phyloP scores from a whole-genome alignment of 2,329 filamentous ascomycete species.

The Penicillium sp. region DNA sequence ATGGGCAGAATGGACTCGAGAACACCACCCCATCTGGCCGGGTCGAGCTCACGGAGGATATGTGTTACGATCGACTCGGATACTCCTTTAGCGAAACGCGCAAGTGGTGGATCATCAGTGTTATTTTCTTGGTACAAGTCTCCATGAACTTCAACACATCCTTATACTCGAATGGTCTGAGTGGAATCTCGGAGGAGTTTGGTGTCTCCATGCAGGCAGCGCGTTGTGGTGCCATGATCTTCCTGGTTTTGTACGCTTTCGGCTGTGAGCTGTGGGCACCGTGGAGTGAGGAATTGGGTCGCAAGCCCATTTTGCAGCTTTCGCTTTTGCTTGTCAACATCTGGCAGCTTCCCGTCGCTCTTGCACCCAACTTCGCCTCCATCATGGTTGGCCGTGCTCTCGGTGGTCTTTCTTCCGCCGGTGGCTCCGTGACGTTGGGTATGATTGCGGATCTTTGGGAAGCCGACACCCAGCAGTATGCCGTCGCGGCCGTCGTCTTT shows the following conservation, averaged over 20 bases:
- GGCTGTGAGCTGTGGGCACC: constrained; percentile 86
- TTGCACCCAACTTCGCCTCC: constrained; percentile 68
- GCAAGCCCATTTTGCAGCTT: constrained; percentile 68
- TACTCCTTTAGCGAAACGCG: constrained; percentile 57
- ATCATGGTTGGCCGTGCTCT: constrained; percentile 67
- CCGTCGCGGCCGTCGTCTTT: constrained; percentile 71
- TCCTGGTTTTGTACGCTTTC: constrained; percentile 75
- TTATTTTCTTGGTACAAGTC: constrained; percentile 69
- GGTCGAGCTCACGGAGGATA: constrained; percentile 47
- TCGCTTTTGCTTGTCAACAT: constrained; percentile 72
- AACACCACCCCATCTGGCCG: constrained; percentile 25
- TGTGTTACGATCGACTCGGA: constrained; percentile 63
- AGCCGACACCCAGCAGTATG: constrained; percentile 66
- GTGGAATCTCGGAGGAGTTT: constrained; percentile 64
- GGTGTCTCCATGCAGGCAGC: constrained; percentile 63
- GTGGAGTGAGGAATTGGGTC: constrained; percentile 78
- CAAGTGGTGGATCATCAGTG: constrained; percentile 69
- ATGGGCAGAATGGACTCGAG: constrained; percentile 22
- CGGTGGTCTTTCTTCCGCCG: constrained; percentile 66
- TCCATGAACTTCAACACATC: constrained; percentile 78
- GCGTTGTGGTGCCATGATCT: constrained; percentile 70
- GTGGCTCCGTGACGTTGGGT: constrained; percentile 67
- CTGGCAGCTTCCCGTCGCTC: constrained; percentile 66
- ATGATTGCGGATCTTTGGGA: constrained; percentile 75
- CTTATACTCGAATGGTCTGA: constrained; percentile 65